Conservation (phyloP, 2,329 filamentous ascomycete genomes). For the Fusarium subglutinans region DNA sequence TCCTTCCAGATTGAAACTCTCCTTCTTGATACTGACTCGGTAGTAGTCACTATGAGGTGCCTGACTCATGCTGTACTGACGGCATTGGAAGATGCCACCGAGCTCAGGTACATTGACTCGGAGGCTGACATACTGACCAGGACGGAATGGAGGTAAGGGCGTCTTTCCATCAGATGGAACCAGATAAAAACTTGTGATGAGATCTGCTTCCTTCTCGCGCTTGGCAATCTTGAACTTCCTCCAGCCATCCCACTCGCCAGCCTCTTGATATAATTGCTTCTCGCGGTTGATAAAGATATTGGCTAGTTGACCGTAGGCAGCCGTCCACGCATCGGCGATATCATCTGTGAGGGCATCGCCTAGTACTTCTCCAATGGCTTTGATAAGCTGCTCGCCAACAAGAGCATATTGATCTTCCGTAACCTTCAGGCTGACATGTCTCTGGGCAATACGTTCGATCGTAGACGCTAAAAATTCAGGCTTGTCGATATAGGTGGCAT, state of each 20-base stretch:
- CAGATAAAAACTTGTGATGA: conserved; percentile 74
- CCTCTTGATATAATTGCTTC: conserved; percentile 64
- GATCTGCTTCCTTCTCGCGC: conserved; percentile 70
- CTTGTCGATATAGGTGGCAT: not conserved
- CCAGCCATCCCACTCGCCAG: conserved; percentile 68
- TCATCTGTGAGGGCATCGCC: conserved; percentile 67
- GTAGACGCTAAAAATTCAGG: conserved; percentile 36
- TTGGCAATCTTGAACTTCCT: conserved; percentile 68
- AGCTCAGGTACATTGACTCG: conserved; percentile 62
- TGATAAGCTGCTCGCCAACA: conserved; percentile 58
- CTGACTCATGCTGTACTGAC: conserved; percentile 76
- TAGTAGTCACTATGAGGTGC: conserved; percentile 66
- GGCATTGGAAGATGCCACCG: conserved; percentile 64
- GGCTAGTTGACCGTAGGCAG: not conserved
- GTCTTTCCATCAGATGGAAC: conserved; percentile 63
- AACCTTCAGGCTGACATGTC: conserved; percentile 4
- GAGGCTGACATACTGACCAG: not conserved
- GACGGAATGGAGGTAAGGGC: conserved; percentile 57
- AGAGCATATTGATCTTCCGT: conserved; percentile 1
- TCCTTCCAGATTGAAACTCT: not conserved
- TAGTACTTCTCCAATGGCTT: conserved; percentile 70
- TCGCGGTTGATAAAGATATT: conserved; percentile 68
- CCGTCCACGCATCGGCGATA: not conserved
- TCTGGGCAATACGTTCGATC: conserved; percentile 53
- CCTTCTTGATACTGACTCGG: conserved; percentile 70